phyloP scores from a whole-genome alignment of 73 alveolate genomes.

The Paraurostyla sp. region DNA sequence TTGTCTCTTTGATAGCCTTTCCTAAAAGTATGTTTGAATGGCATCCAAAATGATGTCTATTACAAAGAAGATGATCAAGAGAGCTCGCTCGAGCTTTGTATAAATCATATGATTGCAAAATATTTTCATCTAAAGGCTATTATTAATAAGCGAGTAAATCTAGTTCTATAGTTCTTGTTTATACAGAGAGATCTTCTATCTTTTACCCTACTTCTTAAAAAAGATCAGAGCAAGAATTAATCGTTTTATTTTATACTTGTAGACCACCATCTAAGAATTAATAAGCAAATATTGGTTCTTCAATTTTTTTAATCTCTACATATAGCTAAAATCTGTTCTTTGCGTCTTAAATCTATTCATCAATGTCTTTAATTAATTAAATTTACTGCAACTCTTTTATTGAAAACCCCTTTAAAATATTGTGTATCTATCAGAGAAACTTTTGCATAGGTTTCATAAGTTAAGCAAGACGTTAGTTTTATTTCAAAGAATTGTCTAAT shows the following conservation, averaged over 20 bases:
- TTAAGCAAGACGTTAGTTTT: neutral
- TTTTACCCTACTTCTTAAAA: neutral
- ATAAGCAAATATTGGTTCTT: neutral
- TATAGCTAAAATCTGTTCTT: neutral
- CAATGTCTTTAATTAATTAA: neutral
- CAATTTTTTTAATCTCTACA: neutral
- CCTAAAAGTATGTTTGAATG: neutral
- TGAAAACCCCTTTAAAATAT: neutral
- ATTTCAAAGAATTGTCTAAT: neutral
- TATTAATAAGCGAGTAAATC: slow-evolving; percentile 1
- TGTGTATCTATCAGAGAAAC: neutral
- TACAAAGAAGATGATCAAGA: neutral
- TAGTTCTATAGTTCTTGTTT: neutral
- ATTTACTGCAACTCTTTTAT: neutral
- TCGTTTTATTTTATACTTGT: neutral
- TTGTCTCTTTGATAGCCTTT: neutral
- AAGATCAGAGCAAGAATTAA: neutral
- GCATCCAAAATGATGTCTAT: slow-evolving; percentile 30
- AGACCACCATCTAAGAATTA: neutral
- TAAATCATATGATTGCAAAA: neutral
- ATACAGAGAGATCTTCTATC: neutral
- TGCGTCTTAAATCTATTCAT: neutral
- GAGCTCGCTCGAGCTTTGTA: neutral
- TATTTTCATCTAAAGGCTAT: neutral
- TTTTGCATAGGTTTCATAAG: neutral